A percentile compares a stretch with the other conserved stretches of the same genome.
phyloP scores from a whole-genome alignment of 306 rosid genomes.

The Clitoria ternatea region DNA sequence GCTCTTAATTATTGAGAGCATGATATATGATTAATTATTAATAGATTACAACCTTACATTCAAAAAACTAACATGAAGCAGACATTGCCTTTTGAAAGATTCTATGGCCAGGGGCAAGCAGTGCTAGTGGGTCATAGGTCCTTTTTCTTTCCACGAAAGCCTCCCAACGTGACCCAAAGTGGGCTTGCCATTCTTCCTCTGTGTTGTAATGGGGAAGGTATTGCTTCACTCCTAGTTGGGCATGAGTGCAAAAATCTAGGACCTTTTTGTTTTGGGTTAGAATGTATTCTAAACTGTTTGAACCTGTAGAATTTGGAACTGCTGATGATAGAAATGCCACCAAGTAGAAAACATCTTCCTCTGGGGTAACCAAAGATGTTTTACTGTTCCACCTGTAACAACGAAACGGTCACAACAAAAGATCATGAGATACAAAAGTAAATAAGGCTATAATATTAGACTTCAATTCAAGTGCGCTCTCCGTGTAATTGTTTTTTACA shows the following conservation, averaged over 20 bases:
- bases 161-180: conserved; percentile 76
- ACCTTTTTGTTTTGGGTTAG: conserved; percentile 63
- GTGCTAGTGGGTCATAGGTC: conserved; percentile 79
- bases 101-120: conserved; percentile 90
- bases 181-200: conserved; percentile 71
- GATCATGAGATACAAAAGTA: no score
- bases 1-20: conserved; percentile 23
- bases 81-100: conserved; percentile 73
- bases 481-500: no score
- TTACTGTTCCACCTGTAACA: conserved; percentile 69
- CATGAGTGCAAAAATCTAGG: conserved; percentile 47
- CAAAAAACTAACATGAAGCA: conserved; percentile 28
- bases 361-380: conserved; percentile 83
- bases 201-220: conserved; percentile 81
- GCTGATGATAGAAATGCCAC: conserved; percentile 86
- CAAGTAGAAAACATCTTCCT: conserved; percentile 77
- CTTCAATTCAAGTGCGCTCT: no score
- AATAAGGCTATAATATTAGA: no score
- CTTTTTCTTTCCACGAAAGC: conserved; percentile 55
- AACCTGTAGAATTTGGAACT: conserved; percentile 57
- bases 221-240: conserved; percentile 60
- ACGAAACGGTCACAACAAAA: background rate
- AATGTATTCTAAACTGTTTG: conserved; percentile 56
- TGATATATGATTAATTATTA: background rate
- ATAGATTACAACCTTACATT: conserved; percentile 8